phyloP scores from a whole-genome alignment of 768 basidiomycete species.

The Hydnomerulius pinastri region DNA sequence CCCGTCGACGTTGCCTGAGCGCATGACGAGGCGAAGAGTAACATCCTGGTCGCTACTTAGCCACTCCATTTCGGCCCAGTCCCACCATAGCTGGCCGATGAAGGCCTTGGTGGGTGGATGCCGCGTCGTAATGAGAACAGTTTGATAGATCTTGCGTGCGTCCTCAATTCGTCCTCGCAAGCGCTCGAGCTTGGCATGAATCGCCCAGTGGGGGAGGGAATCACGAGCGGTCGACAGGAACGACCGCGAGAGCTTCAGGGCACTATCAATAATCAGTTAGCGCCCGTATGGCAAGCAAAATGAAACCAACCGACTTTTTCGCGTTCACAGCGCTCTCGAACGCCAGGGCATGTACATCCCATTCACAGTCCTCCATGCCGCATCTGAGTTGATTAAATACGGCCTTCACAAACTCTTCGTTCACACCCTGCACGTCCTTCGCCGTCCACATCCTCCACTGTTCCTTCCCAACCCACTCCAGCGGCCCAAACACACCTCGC shows the following conservation, averaged over 20 bases:
- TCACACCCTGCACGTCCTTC: slow-evolving; percentile 52
- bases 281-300: neutral
- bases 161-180: slow-evolving; percentile 64
- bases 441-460: slow-evolving; percentile 45
- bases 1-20: slow-evolving; percentile 54
- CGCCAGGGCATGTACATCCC: slow-evolving; percentile 66
- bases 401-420: slow-evolving; percentile 51
- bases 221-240: slow-evolving; percentile 58
- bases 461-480: slow-evolving; percentile 46
- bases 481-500: slow-evolving; percentile 49
- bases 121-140: slow-evolving; percentile 54
- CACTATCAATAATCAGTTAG: slow-evolving; percentile 43
- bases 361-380: slow-evolving; percentile 51
- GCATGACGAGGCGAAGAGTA: slow-evolving; percentile 54
- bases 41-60: slow-evolving; percentile 50
- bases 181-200: slow-evolving; percentile 74
- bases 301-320: slow-evolving; percentile 50
- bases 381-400: slow-evolving; percentile 61
- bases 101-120: slow-evolving; percentile 36
- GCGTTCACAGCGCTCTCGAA: slow-evolving; percentile 63
- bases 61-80: slow-evolving; percentile 89
- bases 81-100: slow-evolving; percentile 65
- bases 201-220: slow-evolving; percentile 68
- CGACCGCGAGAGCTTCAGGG: slow-evolving; percentile 65
- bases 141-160: slow-evolving; percentile 77